These are phyloP conservation scores for Cyathus striatus DNA, from an alignment of 768 basidiomycete species.

Conservation along the genomic window DNA sequence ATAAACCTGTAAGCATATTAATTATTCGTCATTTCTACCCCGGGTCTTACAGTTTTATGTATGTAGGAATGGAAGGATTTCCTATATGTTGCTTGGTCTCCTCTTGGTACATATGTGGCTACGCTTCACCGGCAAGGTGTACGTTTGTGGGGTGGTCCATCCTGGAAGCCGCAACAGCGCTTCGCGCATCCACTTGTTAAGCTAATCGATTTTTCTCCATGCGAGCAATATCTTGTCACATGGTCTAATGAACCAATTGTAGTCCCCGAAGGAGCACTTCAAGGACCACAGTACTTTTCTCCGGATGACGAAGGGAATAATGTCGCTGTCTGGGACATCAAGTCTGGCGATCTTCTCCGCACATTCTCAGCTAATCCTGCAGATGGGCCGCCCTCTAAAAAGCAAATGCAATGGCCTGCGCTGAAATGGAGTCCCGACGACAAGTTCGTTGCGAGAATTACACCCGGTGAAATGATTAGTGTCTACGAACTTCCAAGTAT, in stretches of 20 bases:
- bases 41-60: conserved; percentile 5
- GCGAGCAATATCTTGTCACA: conserved; percentile 94
- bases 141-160: conserved; percentile 90
- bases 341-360: conserved; percentile 85
- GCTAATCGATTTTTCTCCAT: conserved; percentile 95
- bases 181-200: conserved; percentile 96
- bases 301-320: conserved; percentile 96
- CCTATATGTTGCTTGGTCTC: conserved; percentile 95
- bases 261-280: conserved; percentile 73
- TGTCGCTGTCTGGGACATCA: conserved; percentile 98
- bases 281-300: conserved; percentile 83
- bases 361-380: conserved; percentile 76
- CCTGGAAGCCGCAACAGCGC: conserved; percentile 83
- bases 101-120: conserved; percentile 89
- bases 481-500: conserved; percentile 94
- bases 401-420: conserved; percentile 90
- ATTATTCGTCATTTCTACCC: conserved; percentile 5
- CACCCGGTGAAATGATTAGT: conserved; percentile 89
- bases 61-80: conserved; percentile 88
- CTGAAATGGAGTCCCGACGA: conserved; percentile 98
- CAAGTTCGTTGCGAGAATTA: conserved; percentile 86
- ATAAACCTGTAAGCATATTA: conserved; percentile 62
- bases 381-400: conserved; percentile 56
- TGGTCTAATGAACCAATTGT: conserved; percentile 95
- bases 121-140: conserved; percentile 95